Base-by-base conservation (phyloP, 257 asterid species). In the Primulina huaijiensis region DNA sequence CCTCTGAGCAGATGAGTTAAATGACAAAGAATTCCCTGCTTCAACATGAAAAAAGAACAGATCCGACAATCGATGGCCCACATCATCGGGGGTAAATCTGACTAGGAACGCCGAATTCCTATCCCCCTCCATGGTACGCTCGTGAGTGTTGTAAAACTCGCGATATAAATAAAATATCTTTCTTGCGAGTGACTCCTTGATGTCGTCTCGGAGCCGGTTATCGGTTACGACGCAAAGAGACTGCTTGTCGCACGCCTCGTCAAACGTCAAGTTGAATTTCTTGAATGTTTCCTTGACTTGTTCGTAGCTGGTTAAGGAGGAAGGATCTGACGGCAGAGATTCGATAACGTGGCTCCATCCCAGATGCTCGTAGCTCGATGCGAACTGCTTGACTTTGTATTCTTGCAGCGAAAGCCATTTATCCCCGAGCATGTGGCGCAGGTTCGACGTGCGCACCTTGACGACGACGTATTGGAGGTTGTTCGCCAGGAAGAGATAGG, bases 341-440 rank as follows among this genome's bases (percentile, higher is more conserved):
- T 79, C 78, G 64, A 84, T 74, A 72, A 92, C 96, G 72, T 83
- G 91, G 78, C 90, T 72, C 98, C 98, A 92, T 29, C 85, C 98
- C 25, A 81, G 71, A 73, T 86, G 85, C 70, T 83, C 88, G 68
- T 88, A 90, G 34, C 72, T 86, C 0, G 81, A 6, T 46, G 86
- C 80, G 64, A 84, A 85, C 70, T 79, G 86, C 62, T 75, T 85
- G 25, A 90, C 88, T 30, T 87, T 87, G 0, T 58, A 56, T 9
- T 88, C 93, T 67, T 85, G 96, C 74, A 78, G 85, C 21, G 82
- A 59, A 19, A 90, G 9, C 98, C 98, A 92, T 1, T 84, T 87
- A 5, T 88, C 88, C 60, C 93, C 96, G 75, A 90, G 82, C 72
- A 87, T 70, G 71, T 88, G 77, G n/a, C 77, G 85, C 60, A 92